phyloP scores from a whole-genome alignment of 805 yeast species.

The Metschnikowia vanudenii region DNA sequence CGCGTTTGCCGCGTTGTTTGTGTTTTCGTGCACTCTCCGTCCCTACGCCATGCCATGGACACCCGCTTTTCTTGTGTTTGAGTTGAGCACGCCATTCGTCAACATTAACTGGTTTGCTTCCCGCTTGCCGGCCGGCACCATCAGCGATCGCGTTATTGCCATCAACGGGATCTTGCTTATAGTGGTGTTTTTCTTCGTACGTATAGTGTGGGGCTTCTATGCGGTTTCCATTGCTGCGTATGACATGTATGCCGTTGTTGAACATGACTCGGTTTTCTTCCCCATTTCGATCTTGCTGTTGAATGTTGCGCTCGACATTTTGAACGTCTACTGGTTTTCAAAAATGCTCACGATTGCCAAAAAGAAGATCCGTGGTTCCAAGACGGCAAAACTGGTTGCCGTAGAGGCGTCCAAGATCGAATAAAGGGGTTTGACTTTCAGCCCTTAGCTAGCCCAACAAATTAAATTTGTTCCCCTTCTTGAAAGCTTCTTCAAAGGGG shows the following conservation, averaged over 20 bases:
- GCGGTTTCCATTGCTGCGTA: constrained; percentile 55
- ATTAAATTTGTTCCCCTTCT: too few relatives aligned
- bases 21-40: constrained; percentile 57
- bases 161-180: constrained; percentile 74
- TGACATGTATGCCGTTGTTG: constrained; percentile 47
- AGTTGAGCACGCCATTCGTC: constrained; percentile 91
- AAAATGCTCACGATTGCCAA: constrained; percentile 81
- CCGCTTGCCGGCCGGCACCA: constrained; percentile 65
- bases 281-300: constrained; percentile 52
- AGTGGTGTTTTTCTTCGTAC: constrained; percentile 65
- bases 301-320: constrained; percentile 59
- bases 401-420: constrained; percentile 13
- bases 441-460: too few relatives aligned
- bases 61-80: constrained; percentile 81
- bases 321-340: constrained; percentile 83
- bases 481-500: too few relatives aligned
- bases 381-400: constrained; percentile 6
- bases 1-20: constrained; percentile 77
- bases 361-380: constrained; percentile 38
- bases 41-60: constrained; percentile 83
- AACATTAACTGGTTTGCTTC: constrained; percentile 90
- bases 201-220: constrained; percentile 85
- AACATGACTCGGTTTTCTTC: constrained; percentile 44
- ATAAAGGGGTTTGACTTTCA: neutral
- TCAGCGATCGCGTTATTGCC: constrained; percentile 52